phyloP scores from a whole-genome alignment of 495 filamentous ascomycete genomes.

The Pyrenula aspistea region DNA sequence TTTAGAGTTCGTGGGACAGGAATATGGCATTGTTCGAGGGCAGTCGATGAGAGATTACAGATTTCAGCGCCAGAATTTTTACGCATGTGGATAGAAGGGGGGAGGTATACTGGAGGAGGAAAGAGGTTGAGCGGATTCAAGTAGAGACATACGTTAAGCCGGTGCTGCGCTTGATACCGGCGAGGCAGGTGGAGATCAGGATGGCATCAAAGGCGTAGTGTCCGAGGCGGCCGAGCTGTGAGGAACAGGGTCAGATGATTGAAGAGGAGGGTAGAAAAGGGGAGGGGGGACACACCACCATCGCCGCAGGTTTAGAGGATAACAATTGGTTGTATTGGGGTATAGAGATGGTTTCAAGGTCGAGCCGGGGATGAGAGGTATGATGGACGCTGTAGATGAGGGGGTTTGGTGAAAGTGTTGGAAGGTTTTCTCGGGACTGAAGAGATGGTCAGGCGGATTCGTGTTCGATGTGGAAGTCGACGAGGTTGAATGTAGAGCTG shows the following conservation, averaged over 20 bases:
- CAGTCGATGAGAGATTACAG: too few species aligned
- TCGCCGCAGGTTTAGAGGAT: slow-evolving; percentile 1
- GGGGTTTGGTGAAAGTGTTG: too few species aligned
- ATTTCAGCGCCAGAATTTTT: background rate
- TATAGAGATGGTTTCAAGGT: background rate
- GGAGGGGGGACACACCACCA: slow-evolving; percentile 12
- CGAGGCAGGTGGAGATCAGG: slow-evolving; percentile 93
- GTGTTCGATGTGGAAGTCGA: too few species aligned
- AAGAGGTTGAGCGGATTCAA: slow-evolving; percentile 11
- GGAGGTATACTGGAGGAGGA: slow-evolving; percentile 7
- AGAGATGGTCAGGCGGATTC: too few species aligned
- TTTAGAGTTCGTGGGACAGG: too few species aligned
- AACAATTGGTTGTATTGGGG: background rate
- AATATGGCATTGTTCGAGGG: too few species aligned
- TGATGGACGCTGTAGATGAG: too few species aligned
- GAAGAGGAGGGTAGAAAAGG: background rate
- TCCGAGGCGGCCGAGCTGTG: slow-evolving; percentile 78
- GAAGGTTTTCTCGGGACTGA: too few species aligned
- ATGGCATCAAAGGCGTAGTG: slow-evolving; percentile 98
- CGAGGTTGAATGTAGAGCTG: too few species aligned
- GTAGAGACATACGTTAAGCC: slow-evolving; percentile 77
- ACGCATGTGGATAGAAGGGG: slow-evolving; percentile 3
- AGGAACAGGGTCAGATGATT: background rate
- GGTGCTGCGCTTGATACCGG: slow-evolving; percentile 90
- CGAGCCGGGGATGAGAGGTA: background rate